Percentiles rank a stretch among this genome's conserved stretches.
These are phyloP conservation scores for Yamadazyma kanchanaburiensis DNA, from an alignment of 1,139 yeast species.

Conservation along the genomic window DNA sequence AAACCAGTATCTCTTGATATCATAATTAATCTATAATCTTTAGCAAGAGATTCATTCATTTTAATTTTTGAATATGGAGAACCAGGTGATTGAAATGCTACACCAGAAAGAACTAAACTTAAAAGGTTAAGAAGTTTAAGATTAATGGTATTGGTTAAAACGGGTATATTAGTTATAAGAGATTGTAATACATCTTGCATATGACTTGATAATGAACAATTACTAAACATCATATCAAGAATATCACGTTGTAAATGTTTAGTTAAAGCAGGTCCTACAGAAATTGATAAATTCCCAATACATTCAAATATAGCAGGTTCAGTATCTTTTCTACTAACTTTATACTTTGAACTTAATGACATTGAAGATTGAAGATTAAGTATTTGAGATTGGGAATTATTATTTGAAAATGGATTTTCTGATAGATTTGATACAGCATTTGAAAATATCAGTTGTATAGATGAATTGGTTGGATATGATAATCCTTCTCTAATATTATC, in stretches of 20 bases:
- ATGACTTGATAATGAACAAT: slow-evolving; percentile 78
- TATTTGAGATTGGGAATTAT: slow-evolving; percentile 6
- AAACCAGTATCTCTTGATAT: slow-evolving; percentile 61
- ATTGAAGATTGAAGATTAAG: slow-evolving; percentile 25
- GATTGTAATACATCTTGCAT: slow-evolving; percentile 73
- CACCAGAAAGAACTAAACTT: slow-evolving; percentile 78
- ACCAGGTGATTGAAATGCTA: slow-evolving; percentile 81
- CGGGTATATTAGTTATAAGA: slow-evolving; percentile 72
- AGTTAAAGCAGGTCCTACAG: slow-evolving; percentile 94
- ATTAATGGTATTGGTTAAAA: slow-evolving; percentile 70
- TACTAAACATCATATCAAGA: slow-evolving; percentile 68
- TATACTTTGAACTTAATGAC: slow-evolving; percentile 50
- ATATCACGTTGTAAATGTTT: slow-evolving; percentile 83
- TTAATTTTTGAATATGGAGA: slow-evolving; percentile 70
- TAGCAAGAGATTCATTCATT: slow-evolving; percentile 66
- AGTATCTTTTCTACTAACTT: slow-evolving; percentile 63
- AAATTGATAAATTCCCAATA: slow-evolving; percentile 78
- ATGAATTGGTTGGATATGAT: slow-evolving; percentile 40
- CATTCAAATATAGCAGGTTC: slow-evolving; percentile 91
- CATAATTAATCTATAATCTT: slow-evolving; percentile 73
- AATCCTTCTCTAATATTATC: slow-evolving; percentile 84
- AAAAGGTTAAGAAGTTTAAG: slow-evolving; percentile 70
- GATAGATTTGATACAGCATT: slow-evolving; percentile 35
- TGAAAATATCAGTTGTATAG: slow-evolving; percentile 41
- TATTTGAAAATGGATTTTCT: slow-evolving; percentile 13